Base-by-base conservation (phyloP, 352 stramenopile genomes). In the Peronospora belbahrii region DNA sequence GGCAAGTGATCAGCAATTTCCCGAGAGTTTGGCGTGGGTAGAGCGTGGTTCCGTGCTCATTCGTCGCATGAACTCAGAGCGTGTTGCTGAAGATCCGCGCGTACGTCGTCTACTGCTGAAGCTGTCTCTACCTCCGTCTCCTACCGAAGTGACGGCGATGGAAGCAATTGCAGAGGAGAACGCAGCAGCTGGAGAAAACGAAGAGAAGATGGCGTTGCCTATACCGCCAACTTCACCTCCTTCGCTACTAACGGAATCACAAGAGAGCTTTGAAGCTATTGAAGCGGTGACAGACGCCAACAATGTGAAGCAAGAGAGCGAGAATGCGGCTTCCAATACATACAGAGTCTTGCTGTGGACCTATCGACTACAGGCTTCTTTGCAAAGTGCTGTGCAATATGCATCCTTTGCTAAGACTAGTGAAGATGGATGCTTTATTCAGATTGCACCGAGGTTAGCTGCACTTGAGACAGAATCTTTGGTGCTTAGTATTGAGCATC, bases 31-130 rank as follows among this genome's bases (percentile, higher is more conserved):
- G 22, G 67, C 71, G 41, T 91, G 82, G 80, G 67, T 88, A 23
- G 82, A 94, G 52, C 80, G 82, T 42, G 82, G 82, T 36, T 88
- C 82, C 3, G 72, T 79, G 42, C 67, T 94, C 36, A 82, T 94
- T 42, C 77, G 82, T 17, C 80, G 82, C 62, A 94, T 94, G 74
- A 94, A 94, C 52, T 89, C 81, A 35, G 82, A 94, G 61, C 77
- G 82, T 27, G 70, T 94, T 31, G 82, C 82, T 6, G 79, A 92
- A 56, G 82, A 93, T 48, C 78, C 78, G 48, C 79, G 82, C 20
- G 62, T 93, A 34, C 72, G 74, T 7, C 71, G 80, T 0, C 41
- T 90, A 33, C 46, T 90, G 28, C 67, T 84, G 6, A 53, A 67
- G 19, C 34, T 67, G 24, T 62, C 55, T 22, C 17, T 65, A 18